Evolutionary conservation across 352 stramenopile species (phyloP).

Genomic region (Phytophthora gonapodyides): DNA sequence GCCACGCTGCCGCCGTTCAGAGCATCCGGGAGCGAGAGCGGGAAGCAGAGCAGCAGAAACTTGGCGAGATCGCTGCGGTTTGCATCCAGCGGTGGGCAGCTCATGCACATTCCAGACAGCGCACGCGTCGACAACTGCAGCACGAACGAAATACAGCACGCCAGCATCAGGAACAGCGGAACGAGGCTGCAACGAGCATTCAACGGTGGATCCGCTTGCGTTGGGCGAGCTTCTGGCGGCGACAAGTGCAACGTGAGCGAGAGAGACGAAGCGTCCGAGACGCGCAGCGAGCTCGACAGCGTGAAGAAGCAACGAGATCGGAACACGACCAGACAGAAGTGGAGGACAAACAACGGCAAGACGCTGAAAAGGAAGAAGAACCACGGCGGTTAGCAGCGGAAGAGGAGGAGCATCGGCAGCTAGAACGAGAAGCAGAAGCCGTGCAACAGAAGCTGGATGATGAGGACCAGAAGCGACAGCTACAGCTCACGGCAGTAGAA

Average conservation of each 20-base stretch:
- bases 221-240: slow-evolving; percentile 35
- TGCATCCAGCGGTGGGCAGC: slow-evolving; percentile 55
- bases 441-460: slow-evolving; percentile 5
- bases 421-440: neutral
- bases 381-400: slow-evolving; percentile 3
- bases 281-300: neutral
- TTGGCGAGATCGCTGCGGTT: slow-evolving; percentile 19
- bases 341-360: slow-evolving; percentile 13
- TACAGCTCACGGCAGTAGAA: slow-evolving; percentile 16
- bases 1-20: slow-evolving; percentile 8
- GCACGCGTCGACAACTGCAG: slow-evolving; percentile 7
- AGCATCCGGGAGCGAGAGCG: slow-evolving; percentile 5
- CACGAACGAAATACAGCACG: slow-evolving; percentile 11
- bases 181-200: slow-evolving; percentile 21
- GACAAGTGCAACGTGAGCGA: slow-evolving; percentile 24
- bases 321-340: slow-evolving; percentile 12
- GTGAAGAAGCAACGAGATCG: slow-evolving; percentile 8
- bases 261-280: slow-evolving; percentile 8
- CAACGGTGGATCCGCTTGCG: slow-evolving; percentile 37
- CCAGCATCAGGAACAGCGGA: slow-evolving; percentile 9
- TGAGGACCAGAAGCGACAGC: slow-evolving; percentile 10
- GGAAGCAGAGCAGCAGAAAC: slow-evolving; percentile 10
- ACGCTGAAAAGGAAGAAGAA: slow-evolving; percentile 7
- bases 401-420: slow-evolving; percentile 6
- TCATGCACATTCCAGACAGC: slow-evolving; percentile 35